Evolutionary conservation across 805 yeast genomes (phyloP), one percentile per base, ranked within the genome.

Genomic region (Starmerella vitae): DNA sequence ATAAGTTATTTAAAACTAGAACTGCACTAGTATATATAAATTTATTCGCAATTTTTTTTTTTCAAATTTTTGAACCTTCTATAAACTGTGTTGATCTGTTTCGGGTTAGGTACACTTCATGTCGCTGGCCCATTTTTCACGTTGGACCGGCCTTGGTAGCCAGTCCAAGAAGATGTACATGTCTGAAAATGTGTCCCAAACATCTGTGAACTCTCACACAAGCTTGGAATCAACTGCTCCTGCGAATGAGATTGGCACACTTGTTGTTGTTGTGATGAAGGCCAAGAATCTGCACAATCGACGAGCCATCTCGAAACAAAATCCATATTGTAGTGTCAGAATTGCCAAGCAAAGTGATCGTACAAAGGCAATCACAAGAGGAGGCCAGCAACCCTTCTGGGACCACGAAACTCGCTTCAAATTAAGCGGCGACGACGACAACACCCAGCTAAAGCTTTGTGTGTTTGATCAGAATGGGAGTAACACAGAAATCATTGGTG

Each of bases 321-420:
- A 82, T 47, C 98, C 97, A 2, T 86, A 83, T 60, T 79, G 85
- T 44, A 74, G 88, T 5, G 67, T 82, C 10, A 65, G 97, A 41
- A 67, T 91, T 4, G 88, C 86, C 21, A 83, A 82, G 43, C 71
- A 72, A 50, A 88, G 93, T 8, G 76, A 80, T 47, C 74, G 78
- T 52, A 83, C 96, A 1, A 76, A 74, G 26, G 69, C 83, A 0
- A 75, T 81, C 43, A 70, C 72, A 37, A 64, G 97, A 48, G 98
- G 94, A 1, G 98, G 98, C 2, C 98, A 91, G 56, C 79, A 82
- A 4, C 98, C 98, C 1, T 71, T 66, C 17, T 91, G 96, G 83
- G 63, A 60, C 43, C 57, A 59, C 33, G 64, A 61, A 42, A 54
- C 52, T 17, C 49, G 64, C n/a, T 61, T 57, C 49, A 45, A 49